A percentile compares a stretch with the other conserved stretches of the same genome.
Evolutionary conservation across 495 filamentous ascomycete species (phyloP).

Genomic region (Hypoxylon fuscum): DNA sequence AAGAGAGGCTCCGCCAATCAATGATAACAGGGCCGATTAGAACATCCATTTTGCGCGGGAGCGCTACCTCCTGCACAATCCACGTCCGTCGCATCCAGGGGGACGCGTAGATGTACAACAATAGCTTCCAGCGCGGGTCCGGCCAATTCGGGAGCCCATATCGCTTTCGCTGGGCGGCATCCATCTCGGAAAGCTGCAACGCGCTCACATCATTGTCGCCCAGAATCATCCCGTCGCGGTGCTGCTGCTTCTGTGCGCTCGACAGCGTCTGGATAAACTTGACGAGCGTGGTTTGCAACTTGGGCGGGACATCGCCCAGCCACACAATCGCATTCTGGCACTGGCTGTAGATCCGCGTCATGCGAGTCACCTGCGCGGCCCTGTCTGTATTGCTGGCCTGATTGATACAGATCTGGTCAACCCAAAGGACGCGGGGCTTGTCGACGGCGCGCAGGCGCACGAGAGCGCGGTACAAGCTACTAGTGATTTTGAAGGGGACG

Average conservation of each 20-base stretch:
- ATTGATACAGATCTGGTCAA: constrained; percentile 20
- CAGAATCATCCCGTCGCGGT: constrained; percentile 10
- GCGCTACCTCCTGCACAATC: constrained; percentile 17
- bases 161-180: constrained; percentile 12
- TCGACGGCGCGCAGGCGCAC: constrained; percentile 12
- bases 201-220: constrained; percentile 10
- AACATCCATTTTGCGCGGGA: constrained; percentile 14
- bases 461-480: constrained; percentile 16
- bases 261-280: constrained; percentile 10
- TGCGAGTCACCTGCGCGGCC: constrained; percentile 8
- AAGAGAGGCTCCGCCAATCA: constrained; percentile 6
- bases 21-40: constrained; percentile 14
- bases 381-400: constrained; percentile 5
- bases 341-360: constrained; percentile 14
- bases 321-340: constrained; percentile 15
- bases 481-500: constrained; percentile 11
- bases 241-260: constrained; percentile 17
- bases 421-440: constrained; percentile 12
- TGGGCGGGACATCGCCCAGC: constrained; percentile 15
- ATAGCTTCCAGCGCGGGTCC: constrained; percentile 15
- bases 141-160: constrained; percentile 11
- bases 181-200: constrained; percentile 16
- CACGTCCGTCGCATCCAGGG: constrained; percentile 12
- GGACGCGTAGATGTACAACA: constrained; percentile 16
- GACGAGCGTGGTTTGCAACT: constrained; percentile 12